These are phyloP conservation scores for Neocucurbitaria cava DNA, from an alignment of 2,329 filamentous ascomycete species.

Conservation along the genomic window DNA sequence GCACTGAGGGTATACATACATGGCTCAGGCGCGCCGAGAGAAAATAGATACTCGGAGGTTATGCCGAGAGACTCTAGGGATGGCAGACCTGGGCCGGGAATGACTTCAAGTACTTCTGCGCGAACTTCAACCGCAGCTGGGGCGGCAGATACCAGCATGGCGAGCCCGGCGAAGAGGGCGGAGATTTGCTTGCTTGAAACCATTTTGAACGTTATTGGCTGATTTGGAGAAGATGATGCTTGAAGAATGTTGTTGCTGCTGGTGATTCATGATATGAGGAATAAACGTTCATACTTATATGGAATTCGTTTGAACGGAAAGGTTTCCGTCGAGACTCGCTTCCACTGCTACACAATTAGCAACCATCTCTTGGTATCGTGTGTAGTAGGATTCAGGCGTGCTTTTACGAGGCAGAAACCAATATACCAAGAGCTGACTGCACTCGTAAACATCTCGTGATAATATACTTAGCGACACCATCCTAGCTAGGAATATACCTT, in stretches of 20 bases:
- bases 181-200: background rate
- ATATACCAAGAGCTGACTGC: background rate
- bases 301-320: background rate
- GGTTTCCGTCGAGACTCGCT: background rate
- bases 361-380: background rate
- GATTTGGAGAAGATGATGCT: background rate
- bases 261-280: background rate
- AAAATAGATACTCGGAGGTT: slow-evolving; percentile 6
- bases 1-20: background rate
- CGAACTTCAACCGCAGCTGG: background rate
- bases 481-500: background rate
- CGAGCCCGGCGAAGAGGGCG: background rate
- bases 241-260: background rate
- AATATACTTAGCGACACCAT: background rate
- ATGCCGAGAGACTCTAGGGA: slow-evolving; percentile 7
- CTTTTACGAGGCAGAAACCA: background rate
- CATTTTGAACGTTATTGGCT: background rate
- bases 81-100: slow-evolving; percentile 5
- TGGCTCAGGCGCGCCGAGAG: background rate
- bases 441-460: background rate
- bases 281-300: background rate
- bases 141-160: background rate
- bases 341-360: background rate
- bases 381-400: background rate
- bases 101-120: background rate